These are phyloP conservation scores for Verruconis gallopava DNA, from an alignment of 2,329 filamentous ascomycete species.

Conservation along the genomic window DNA sequence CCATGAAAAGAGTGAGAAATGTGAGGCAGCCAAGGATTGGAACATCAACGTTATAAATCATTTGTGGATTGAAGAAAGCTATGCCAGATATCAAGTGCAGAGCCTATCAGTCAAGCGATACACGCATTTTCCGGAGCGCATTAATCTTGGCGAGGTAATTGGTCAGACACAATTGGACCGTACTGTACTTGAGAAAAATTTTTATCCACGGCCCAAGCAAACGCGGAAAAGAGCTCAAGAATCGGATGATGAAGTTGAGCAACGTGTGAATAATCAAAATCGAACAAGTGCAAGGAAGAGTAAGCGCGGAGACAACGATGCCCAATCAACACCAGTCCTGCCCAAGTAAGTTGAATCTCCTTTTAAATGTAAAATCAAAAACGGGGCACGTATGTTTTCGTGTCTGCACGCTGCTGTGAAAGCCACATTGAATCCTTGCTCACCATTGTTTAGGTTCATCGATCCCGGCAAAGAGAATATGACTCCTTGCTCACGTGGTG, in stretches of 20 bases:
- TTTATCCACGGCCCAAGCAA: slow-evolving; percentile 32
- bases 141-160: slow-evolving; percentile 85
- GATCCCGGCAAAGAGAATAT: slow-evolving; percentile 62
- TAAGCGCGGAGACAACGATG: not conserved
- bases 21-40: slow-evolving; percentile 84
- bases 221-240: slow-evolving; percentile 12
- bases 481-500: slow-evolving; percentile 46
- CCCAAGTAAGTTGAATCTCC: not conserved
- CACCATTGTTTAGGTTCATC: not conserved
- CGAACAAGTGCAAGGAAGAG: slow-evolving; percentile 7
- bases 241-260: slow-evolving; percentile 13
- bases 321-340: not conserved
- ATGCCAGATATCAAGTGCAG: slow-evolving; percentile 72
- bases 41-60: slow-evolving; percentile 83
- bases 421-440: too few species aligned
- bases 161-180: slow-evolving; percentile 78
- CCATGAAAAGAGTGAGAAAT: slow-evolving; percentile 82
- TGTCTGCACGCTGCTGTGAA: too few species aligned
- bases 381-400: too few species aligned
- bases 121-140: slow-evolving; percentile 73
- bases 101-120: slow-evolving; percentile 63
- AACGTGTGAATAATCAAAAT: slow-evolving; percentile 14
- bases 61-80: slow-evolving; percentile 94
- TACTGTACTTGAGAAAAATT: slow-evolving; percentile 56
- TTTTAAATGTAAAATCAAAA: too few species aligned